Base-by-base conservation (phyloP, 2,329 filamentous ascomycete species). In the Lachnum nothofagi region DNA sequence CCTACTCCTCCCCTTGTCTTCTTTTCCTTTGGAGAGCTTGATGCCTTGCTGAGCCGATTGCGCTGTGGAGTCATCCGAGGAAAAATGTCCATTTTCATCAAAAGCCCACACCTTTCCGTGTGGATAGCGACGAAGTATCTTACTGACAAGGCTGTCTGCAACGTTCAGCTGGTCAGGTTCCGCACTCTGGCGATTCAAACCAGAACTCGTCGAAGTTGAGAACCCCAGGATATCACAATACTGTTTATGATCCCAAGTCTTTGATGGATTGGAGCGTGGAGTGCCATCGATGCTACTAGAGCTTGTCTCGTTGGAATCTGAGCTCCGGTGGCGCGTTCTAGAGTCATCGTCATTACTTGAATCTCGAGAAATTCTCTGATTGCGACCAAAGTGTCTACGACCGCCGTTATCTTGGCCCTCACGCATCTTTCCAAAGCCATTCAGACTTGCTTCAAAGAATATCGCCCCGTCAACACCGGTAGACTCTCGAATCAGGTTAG, bases 401-500 rank as follows among this genome's bases (percentile, higher is more conserved):
- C 4, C n/a, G 27, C 10, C 6, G 35, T 4, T 19, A 22, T 33
- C 14, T 17, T 25, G 12, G 9, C 12, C 19, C 17, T 41, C 37
- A n/a, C 17, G 12, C 34, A 25, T n/a, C 17, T 4, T 23, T 16
- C 37, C 37, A 22, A 47, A 42, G 8, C 35, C 12, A 16, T 34
- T 34, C 14, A 34, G 22, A 47, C 38, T 44, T 12, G 49, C 27
- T 33, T 52, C 46, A 17, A 49, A 41, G 29, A 45, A 52, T 12
- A 53, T 41, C 12, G 29, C 33, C 24, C 50, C 50, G 22, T 49
- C 46, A 20, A 53, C 35, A 12, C 25, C 37, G 17, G 33, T 42
- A 25, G 46, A 40, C 25, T 53, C 50, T 17, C 50, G 47, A 16
- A 53, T 43, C 5, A 53, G 31, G 33, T 53, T 53, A 39, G 24